A percentile compares a stretch with the other conserved stretches of the same genome.
Evolutionary conservation across 2,329 filamentous ascomycete species (phyloP).

Genomic region (Sporothrix brasiliensis): DNA sequence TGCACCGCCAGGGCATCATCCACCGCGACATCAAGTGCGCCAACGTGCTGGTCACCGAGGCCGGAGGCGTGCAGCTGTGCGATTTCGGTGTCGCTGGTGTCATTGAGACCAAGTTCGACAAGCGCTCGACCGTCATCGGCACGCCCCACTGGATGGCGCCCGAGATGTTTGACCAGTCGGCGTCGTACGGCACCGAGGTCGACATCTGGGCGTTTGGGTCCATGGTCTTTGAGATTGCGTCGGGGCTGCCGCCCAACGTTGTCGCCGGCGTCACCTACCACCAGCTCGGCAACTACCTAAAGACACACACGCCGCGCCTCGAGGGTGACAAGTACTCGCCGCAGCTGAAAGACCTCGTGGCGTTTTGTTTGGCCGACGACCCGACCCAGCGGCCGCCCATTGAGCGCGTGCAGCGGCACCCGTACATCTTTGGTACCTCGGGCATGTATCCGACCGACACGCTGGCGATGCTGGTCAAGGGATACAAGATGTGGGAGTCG

Average conservation of each 20-base stretch:
- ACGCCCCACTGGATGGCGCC: constrained; percentile 88
- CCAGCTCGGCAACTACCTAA: constrained; percentile 60
- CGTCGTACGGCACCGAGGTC: constrained; percentile 70
- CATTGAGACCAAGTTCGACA: constrained; percentile 73
- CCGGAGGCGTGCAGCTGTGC: constrained; percentile 76
- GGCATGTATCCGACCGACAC: constrained; percentile 65
- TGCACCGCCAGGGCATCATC: constrained; percentile 69
- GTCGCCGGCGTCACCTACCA: constrained; percentile 56
- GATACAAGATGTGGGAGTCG: constrained; percentile 75
- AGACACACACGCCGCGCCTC: constrained; percentile 66
- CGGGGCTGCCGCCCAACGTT: constrained; percentile 72
- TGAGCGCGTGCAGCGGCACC: constrained; percentile 68
- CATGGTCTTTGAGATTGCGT: constrained; percentile 79
- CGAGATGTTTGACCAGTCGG: constrained; percentile 67
- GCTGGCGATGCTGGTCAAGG: constrained; percentile 67
- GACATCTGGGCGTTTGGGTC: constrained; percentile 88
- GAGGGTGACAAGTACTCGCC: constrained; percentile 72
- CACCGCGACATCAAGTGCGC: constrained; percentile 75
- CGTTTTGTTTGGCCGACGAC: constrained; percentile 72
- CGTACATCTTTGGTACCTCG: constrained; percentile 66
- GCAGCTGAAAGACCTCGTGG: constrained; percentile 68
- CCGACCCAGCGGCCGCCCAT: constrained; percentile 70
- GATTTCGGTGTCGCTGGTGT: constrained; percentile 84
- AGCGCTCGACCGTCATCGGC: constrained; percentile 78
- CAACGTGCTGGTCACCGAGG: constrained; percentile 78